Conservation (phyloP, 1,139 yeast genomes). For the Protomyces lactucae-debilis region DNA sequence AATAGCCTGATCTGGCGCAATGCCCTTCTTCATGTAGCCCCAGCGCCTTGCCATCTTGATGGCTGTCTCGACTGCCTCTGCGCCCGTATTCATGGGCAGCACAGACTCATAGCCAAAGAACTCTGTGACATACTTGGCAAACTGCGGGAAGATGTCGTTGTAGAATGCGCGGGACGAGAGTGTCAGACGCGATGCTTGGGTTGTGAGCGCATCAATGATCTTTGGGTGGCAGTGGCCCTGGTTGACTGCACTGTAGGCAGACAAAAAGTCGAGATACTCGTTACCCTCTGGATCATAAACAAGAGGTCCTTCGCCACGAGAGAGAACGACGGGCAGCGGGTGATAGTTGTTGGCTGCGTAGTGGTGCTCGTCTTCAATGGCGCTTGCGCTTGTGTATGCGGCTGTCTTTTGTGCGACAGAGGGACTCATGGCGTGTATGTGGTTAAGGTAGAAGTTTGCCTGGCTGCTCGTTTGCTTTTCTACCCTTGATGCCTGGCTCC, state of each 20-base stretch:
- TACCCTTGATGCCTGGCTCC: too few species aligned
- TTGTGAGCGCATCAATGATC: slow-evolving; percentile 75
- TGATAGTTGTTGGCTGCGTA: slow-evolving; percentile 97
- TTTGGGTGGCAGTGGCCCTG: slow-evolving; percentile 98
- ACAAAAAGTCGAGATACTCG: slow-evolving; percentile 39
- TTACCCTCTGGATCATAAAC: slow-evolving; percentile 98
- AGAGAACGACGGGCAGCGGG: slow-evolving; percentile 90
- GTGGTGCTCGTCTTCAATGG: slow-evolving; percentile 58
- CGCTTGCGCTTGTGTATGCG: slow-evolving; percentile 11
- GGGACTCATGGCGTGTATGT: slow-evolving; percentile 3
- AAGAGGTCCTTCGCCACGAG: slow-evolving; percentile 81
- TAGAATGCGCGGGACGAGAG: slow-evolving; percentile 90
- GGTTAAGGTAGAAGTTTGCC: neutral
- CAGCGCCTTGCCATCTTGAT: slow-evolving; percentile 92
- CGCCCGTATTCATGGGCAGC: slow-evolving; percentile 94
- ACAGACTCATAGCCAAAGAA: slow-evolving; percentile 88
- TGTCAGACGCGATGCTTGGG: slow-evolving; percentile 80
- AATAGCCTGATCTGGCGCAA: slow-evolving; percentile 76
- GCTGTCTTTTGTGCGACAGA: slow-evolving; percentile 23
- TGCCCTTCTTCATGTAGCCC: slow-evolving; percentile 88
- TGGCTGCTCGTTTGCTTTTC: neutral
- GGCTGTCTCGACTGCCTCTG: slow-evolving; percentile 89
- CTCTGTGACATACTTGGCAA: slow-evolving; percentile 84
- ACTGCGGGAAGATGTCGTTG: slow-evolving; percentile 79
- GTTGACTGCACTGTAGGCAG: slow-evolving; percentile 87